phyloP scores from a whole-genome alignment of 2,329 filamentous ascomycete species.

The Ophiostoma angusticollis region DNA sequence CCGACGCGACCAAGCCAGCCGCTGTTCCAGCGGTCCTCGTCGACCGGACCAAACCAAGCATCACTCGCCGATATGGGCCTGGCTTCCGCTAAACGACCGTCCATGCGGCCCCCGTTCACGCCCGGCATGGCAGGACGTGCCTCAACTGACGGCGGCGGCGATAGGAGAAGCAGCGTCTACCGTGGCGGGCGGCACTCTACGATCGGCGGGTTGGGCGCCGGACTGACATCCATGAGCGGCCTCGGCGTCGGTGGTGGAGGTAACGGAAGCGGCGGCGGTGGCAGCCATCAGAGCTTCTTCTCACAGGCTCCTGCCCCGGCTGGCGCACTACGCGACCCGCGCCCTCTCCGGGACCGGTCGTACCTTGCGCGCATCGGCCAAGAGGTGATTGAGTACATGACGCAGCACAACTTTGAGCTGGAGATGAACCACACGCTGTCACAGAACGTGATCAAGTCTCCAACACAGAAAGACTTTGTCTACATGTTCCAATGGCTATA shows the following conservation, averaged over 20 bases:
- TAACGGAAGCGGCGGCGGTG: conserved; percentile 27
- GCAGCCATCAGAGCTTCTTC: conserved; percentile 82
- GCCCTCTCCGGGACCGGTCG: conserved; percentile 67
- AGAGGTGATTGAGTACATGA: conserved; percentile 82
- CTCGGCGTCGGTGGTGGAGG: conserved; percentile 25
- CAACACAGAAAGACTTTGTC: conserved; percentile 97
- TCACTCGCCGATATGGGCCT: conserved; percentile 50
- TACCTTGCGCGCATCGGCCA: conserved; percentile 76
- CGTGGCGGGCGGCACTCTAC: conserved; percentile 51
- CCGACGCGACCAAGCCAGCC: conserved; percentile 74
- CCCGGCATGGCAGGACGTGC: conserved; percentile 35
- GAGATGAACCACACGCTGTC: conserved; percentile 94
- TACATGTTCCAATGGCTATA: conserved; percentile 98
- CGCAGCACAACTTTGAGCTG: conserved; percentile 90
- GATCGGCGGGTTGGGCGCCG: conserved; percentile 50
- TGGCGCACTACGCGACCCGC: conserved; percentile 73
- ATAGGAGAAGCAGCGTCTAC: conserved; percentile 74
- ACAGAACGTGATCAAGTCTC: conserved; percentile 80
- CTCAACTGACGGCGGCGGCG: conserved; percentile 32
- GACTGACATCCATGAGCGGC: conserved; percentile 6
- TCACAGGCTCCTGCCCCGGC: conserved; percentile 71
- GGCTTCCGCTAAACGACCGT: conserved; percentile 74
- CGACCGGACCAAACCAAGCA: conserved; percentile 54
- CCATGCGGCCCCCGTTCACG: conserved; percentile 62
- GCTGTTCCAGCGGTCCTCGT: conserved; percentile 73